Evolutionary conservation across 2,329 filamentous ascomycete species (phyloP).

Genomic region (Sporothrix pseudoabietina): DNA sequence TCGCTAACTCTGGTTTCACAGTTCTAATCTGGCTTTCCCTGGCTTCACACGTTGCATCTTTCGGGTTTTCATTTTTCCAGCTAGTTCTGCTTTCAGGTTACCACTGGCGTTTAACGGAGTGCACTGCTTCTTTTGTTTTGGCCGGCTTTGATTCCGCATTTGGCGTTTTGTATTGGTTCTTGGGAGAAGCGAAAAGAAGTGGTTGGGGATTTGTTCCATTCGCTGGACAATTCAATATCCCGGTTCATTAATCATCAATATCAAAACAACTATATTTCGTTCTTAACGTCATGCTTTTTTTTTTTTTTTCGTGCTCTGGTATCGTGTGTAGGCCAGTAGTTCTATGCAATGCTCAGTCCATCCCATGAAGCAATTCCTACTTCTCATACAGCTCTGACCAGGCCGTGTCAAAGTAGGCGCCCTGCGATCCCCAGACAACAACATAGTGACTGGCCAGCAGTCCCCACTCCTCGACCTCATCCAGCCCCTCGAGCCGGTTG

Average conservation of each 20-base stretch:
- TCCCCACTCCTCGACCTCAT: conserved; percentile 94
- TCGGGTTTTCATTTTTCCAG: background rate
- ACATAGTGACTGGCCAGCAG: conserved; percentile 87
- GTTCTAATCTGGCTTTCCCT: background rate
- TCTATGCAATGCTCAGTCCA: background rate
- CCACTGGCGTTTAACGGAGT: background rate
- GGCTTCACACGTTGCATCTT: background rate
- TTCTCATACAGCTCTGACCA: conserved; percentile 38
- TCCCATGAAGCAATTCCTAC: background rate
- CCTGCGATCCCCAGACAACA: conserved; percentile 83
- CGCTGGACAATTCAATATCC: background rate
- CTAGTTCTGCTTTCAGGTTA: background rate
- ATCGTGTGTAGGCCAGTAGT: background rate
- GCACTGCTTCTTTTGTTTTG: background rate
- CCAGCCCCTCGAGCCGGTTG: conserved; percentile 78
- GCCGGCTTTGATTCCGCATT: background rate
- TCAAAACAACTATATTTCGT: background rate
- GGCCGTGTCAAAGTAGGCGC: conserved; percentile 44
- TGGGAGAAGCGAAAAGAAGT: background rate
- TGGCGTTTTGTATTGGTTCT: conserved; percentile 3
- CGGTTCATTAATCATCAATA: background rate
- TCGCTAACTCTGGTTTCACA: background rate
- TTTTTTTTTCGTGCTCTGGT: background rate
- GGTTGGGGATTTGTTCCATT: background rate
- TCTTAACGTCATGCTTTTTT: background rate